A percentile compares a stretch with the other conserved stretches of the same genome.
Evolutionary conservation across 306 rosid genomes (phyloP).

Genomic region (Pachyrhizus erosus): DNA sequence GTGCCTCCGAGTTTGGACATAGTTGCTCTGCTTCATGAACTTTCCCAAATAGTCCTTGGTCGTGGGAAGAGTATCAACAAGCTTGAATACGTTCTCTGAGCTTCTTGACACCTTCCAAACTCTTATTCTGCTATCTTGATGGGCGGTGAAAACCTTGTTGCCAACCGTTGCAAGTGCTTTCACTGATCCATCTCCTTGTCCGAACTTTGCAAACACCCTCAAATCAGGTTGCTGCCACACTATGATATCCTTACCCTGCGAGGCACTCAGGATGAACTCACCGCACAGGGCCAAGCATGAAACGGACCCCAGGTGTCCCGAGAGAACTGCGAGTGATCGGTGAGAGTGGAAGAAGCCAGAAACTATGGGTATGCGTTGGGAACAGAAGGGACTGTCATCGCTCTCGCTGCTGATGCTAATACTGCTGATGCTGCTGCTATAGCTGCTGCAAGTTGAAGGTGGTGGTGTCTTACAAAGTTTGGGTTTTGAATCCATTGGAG

Average conservation of each 20-base stretch:
- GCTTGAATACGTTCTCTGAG: constrained; percentile 75
- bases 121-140: constrained; percentile 83
- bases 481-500: constrained; percentile 32
- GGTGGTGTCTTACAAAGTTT: constrained; percentile 39
- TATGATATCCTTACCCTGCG: constrained; percentile 83
- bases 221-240: constrained; percentile 95
- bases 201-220: constrained; percentile 70
- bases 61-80: constrained; percentile 78
- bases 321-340: constrained; percentile 71
- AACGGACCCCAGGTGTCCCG: constrained; percentile 79
- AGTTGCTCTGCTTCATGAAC: constrained; percentile 89
- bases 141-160: constrained; percentile 81
- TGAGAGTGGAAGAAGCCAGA: constrained; percentile 52
- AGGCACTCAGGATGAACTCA: constrained; percentile 90
- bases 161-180: constrained; percentile 78
- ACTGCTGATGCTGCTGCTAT: constrained; percentile 46
- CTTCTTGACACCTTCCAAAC: constrained; percentile 88
- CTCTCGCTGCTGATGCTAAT: constrained; percentile 49
- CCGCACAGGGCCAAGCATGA: constrained; percentile 88
- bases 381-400: constrained; percentile 56
- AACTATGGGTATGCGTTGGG: constrained; percentile 27
- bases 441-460: constrained; percentile 43
- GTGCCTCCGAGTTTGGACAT: constrained; percentile 84
- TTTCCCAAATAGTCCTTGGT: constrained; percentile 81
- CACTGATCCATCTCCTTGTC: constrained; percentile 88